Conservation (phyloP, 768 basidiomycete genomes). For the Tricholoma matsutake region DNA sequence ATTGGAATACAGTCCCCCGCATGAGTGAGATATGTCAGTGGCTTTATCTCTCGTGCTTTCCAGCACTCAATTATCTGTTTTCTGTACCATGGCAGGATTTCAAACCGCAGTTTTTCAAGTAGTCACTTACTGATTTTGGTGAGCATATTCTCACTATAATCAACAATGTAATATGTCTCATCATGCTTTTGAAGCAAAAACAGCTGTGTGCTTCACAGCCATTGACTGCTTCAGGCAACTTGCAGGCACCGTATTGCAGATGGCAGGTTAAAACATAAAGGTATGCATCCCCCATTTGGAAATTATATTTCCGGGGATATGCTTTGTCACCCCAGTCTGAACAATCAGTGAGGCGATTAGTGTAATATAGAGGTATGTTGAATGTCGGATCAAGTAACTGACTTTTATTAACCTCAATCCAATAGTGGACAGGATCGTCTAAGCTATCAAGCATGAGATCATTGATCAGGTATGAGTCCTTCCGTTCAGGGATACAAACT, state of each 20-base stretch:
- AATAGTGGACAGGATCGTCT: background rate
- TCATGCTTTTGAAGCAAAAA: too few relatives aligned
- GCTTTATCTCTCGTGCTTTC: background rate
- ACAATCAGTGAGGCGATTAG: background rate
- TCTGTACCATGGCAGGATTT: constrained; percentile 1
- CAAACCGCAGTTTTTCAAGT: background rate
- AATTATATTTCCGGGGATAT: too few relatives aligned
- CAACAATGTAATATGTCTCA: too few relatives aligned
- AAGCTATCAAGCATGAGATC: background rate
- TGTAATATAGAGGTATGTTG: constrained; percentile 5
- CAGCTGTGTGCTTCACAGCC: too few relatives aligned
- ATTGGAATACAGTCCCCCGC: background rate
- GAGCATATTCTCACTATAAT: constrained; percentile 4
- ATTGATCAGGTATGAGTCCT: background rate
- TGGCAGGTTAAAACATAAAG: too few relatives aligned
- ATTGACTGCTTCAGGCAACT: too few relatives aligned
- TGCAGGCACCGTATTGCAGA: too few relatives aligned
- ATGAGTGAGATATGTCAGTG: background rate
- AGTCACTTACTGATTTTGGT: background rate
- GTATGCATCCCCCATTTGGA: too few relatives aligned
- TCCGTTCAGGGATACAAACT: background rate
- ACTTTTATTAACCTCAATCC: background rate
- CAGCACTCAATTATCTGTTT: background rate
- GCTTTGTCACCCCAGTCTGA: background rate
- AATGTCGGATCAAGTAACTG: background rate